A percentile compares a stretch with the other conserved stretches of the same genome.
Conservation (phyloP, 257 asterid genomes). For the Scutellaria galericulata region DNA sequence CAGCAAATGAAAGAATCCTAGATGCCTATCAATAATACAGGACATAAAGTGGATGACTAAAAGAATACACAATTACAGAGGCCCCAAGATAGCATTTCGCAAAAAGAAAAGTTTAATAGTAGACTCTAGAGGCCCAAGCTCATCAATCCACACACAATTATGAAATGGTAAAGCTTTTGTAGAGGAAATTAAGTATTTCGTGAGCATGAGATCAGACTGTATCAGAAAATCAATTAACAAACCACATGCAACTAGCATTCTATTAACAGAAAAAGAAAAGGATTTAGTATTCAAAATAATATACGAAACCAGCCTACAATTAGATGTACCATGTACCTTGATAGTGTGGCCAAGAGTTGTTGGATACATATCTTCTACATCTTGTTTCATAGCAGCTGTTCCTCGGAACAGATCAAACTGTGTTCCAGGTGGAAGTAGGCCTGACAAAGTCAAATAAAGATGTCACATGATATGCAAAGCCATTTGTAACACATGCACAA, state of each 20-base stretch:
- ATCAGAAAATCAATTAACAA: background rate
- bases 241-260: background rate
- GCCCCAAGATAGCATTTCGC: slow-evolving; percentile 19
- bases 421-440: slow-evolving; percentile 98
- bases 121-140: background rate
- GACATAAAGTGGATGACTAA: slow-evolving; percentile 16
- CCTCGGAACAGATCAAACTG: slow-evolving; percentile 96
- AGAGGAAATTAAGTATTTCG: background rate
- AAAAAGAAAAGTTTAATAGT: slow-evolving; percentile 2
- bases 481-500: background rate
- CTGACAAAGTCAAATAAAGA: slow-evolving; percentile 47
- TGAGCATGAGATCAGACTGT: background rate
- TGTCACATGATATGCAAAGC: slow-evolving; percentile 11
- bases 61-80: background rate
- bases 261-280: background rate
- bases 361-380: slow-evolving; percentile 89
- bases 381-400: slow-evolving; percentile 99
- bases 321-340: slow-evolving; percentile 53
- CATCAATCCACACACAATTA: background rate
- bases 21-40: background rate
- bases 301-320: background rate
- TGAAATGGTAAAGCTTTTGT: background rate
- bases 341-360: slow-evolving; percentile 90
- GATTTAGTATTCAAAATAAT: background rate
- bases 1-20: background rate